Conservation (phyloP, 2,329 filamentous ascomycete species). For the Microsporum audouinii region DNA sequence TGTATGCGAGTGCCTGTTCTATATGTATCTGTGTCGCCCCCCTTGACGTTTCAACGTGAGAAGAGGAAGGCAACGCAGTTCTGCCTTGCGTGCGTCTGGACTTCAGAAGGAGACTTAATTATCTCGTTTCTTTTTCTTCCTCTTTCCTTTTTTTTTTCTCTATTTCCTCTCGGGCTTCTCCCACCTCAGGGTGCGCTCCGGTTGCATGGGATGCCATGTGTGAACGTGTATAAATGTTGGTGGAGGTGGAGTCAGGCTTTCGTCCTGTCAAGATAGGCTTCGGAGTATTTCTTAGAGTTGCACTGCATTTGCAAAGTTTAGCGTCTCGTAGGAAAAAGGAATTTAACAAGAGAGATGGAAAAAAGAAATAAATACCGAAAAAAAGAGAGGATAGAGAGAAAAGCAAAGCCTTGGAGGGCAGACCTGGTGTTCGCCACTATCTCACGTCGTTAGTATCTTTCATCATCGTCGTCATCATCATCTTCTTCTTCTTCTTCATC, state of each 20-base stretch:
- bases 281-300: conserved; percentile 3
- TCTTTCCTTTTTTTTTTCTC: neutral
- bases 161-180: neutral
- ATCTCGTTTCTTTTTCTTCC: neutral
- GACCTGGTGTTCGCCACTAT: neutral
- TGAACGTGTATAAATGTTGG: neutral
- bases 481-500: neutral
- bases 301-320: conserved; percentile 3
- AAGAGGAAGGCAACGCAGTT: neutral
- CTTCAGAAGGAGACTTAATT: neutral
- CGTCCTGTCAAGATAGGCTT: conserved; percentile 2
- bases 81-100: conserved; percentile 1
- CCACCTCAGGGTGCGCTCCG: neutral
- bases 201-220: conserved; percentile 3
- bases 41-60: neutral
- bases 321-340: neutral
- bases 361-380: neutral
- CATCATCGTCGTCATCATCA: neutral
- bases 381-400: neutral
- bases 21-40: neutral
- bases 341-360: neutral
- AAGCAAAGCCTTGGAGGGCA: neutral
- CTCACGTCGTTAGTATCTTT: neutral
- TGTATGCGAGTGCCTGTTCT: conserved; percentile 1
- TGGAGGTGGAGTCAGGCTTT: neutral